A percentile compares a stretch with the other conserved stretches of the same genome.
These are phyloP conservation scores for Jamesozyma piceae DNA, from an alignment of 805 yeast species.

Conservation along the genomic window DNA sequence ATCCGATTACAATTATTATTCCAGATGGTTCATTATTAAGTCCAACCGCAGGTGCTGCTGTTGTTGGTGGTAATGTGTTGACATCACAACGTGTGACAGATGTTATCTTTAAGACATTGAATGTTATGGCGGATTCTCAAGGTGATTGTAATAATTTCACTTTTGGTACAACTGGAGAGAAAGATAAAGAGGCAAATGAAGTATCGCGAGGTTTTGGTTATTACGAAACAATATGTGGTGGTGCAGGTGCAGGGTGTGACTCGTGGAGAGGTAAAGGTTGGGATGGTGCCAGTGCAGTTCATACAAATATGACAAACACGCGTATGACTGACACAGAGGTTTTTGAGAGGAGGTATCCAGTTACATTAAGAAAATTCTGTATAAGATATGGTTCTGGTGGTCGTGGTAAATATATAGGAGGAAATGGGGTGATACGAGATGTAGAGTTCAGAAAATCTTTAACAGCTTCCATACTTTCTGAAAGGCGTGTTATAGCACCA, in stretches of 20 bases:
- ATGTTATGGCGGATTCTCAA: slow-evolving; percentile 89
- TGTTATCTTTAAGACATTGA: slow-evolving; percentile 76
- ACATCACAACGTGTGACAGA: slow-evolving; percentile 92
- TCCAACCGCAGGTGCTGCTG: slow-evolving; percentile 82
- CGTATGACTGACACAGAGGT: slow-evolving; percentile 87
- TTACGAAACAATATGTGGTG: slow-evolving; percentile 93
- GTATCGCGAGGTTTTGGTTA: slow-evolving; percentile 66
- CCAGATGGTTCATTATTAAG: slow-evolving; percentile 57
- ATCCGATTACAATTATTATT: slow-evolving; percentile 60
- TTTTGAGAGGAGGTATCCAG: slow-evolving; percentile 83
- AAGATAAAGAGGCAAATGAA: slow-evolving; percentile 36
- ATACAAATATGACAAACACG: slow-evolving; percentile 89
- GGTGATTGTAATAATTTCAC: slow-evolving; percentile 93
- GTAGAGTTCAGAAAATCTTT: slow-evolving; percentile 68
- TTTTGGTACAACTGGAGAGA: slow-evolving; percentile 75
- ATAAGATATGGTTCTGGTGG: slow-evolving; percentile 77
- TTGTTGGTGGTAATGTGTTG: slow-evolving; percentile 90
- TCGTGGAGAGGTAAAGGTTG: slow-evolving; percentile 56
- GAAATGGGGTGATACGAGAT: slow-evolving; percentile 80
- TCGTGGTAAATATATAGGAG: slow-evolving; percentile 60
- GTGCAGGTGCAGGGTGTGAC: slow-evolving; percentile 68
- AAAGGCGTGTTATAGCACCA: slow-evolving; percentile 77
- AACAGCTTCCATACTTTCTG: slow-evolving; percentile 73
- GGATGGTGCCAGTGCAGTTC: slow-evolving; percentile 85
- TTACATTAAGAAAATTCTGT: slow-evolving; percentile 60